Percentiles rank a stretch among this genome's conserved stretches.
phyloP scores from a whole-genome alignment of 208 protist species.

The Leishmania turanica region DNA sequence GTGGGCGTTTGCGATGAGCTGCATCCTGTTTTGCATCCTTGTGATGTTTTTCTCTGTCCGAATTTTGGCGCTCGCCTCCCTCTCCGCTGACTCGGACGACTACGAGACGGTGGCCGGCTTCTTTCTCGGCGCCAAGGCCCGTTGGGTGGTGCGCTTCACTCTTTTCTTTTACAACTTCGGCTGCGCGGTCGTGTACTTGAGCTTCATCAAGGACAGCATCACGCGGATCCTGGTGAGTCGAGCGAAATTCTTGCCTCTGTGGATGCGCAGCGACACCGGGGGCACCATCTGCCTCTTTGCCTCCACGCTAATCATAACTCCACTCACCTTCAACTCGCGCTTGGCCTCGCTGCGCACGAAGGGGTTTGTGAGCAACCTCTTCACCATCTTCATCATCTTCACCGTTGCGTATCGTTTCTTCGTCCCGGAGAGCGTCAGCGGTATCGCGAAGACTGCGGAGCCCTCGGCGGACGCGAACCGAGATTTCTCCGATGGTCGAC shows the following conservation, averaged over 20 bases:
- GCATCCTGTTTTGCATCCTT: slow-evolving; percentile 58
- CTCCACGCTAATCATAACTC: slow-evolving; percentile 54
- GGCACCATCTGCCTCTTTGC: slow-evolving; percentile 46
- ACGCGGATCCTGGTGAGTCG: slow-evolving; percentile 46
- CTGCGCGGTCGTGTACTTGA: slow-evolving; percentile 67
- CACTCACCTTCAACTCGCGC: slow-evolving; percentile 78
- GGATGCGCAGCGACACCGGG: slow-evolving; percentile 52
- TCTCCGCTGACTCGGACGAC: slow-evolving; percentile 73
- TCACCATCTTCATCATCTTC: slow-evolving; percentile 71
- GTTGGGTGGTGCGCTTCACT: slow-evolving; percentile 51
- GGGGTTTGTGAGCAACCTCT: slow-evolving; percentile 74
- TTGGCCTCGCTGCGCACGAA: slow-evolving; percentile 80
- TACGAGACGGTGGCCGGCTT: slow-evolving; percentile 80
- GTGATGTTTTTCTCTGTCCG: slow-evolving; percentile 75
- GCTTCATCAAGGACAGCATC: slow-evolving; percentile 76
- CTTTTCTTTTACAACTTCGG: slow-evolving; percentile 86
- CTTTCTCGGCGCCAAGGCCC: slow-evolving; percentile 59
- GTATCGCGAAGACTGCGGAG: neutral
- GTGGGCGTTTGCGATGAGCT: slow-evolving; percentile 46
- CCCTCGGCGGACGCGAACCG: neutral
- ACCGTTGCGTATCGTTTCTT: slow-evolving; percentile 74
- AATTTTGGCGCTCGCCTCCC: slow-evolving; percentile 73
- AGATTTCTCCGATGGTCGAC: slow-evolving; percentile 15
- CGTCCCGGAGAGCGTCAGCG: slow-evolving; percentile 25
- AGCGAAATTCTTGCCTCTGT: slow-evolving; percentile 55